A percentile compares a stretch with the other conserved stretches of the same genome.
phyloP scores from a whole-genome alignment of 805 yeast genomes.

The Sporopachydermia quercuum region DNA sequence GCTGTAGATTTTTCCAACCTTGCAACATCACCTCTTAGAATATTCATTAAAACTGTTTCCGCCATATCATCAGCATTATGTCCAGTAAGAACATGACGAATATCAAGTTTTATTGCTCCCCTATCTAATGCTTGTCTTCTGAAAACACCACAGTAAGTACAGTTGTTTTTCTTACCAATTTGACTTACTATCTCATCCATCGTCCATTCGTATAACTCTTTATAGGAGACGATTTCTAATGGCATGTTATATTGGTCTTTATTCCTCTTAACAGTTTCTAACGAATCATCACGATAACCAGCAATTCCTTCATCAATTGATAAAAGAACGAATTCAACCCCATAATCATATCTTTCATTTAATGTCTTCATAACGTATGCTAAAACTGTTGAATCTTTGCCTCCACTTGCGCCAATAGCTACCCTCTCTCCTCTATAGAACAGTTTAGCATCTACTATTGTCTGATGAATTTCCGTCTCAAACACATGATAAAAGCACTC shows the following conservation, averaged over 20 bases:
- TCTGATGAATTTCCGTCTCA: conserved; percentile 90
- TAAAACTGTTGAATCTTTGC: conserved; percentile 92
- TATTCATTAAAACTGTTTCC: conserved; percentile 90
- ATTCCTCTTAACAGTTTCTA: conserved; percentile 92
- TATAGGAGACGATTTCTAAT: conserved; percentile 67
- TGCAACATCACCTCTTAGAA: conserved; percentile 91
- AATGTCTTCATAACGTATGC: conserved; percentile 78
- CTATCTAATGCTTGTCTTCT: conserved; percentile 94
- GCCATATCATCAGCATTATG: conserved; percentile 99
- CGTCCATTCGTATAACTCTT: conserved; percentile 89
- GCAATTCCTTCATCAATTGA: conserved; percentile 94
- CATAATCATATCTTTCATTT: conserved; percentile 80
- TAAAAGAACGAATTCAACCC: conserved; percentile 66
- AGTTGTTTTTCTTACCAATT: conserved; percentile 85
- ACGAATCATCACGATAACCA: conserved; percentile 93
- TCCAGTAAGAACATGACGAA: conserved; percentile 89
- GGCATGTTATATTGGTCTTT: conserved; percentile 74
- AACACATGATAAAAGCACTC: conserved; percentile 80
- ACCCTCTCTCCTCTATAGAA: conserved; percentile 74
- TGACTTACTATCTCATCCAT: conserved; percentile 96
- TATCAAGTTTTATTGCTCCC: conserved; percentile 79
- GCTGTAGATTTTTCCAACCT: conserved; percentile 79
- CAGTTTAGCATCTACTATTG: conserved; percentile 54
- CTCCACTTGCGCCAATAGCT: conserved; percentile 98
- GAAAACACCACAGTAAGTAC: conserved; percentile 96